Conservation (phyloP, 768 basidiomycete genomes). For the Termitomyces sp. region DNA sequence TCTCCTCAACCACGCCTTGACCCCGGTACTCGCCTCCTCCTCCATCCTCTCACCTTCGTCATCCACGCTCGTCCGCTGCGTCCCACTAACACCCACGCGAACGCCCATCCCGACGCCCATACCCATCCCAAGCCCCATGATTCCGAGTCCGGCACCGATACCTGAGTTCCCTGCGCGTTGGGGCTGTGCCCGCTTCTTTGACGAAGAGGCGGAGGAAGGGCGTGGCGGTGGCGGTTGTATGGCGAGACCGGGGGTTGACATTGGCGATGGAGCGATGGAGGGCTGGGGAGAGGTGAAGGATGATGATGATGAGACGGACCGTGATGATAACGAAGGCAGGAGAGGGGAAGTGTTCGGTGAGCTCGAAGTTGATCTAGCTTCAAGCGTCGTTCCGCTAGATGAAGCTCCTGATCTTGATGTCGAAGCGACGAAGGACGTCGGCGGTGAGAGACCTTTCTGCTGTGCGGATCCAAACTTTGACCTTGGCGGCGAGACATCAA, state of each 20-base stretch:
- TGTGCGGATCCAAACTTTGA: conserved; percentile 4
- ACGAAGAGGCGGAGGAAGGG: background rate
- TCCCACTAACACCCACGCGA: conserved; percentile 17
- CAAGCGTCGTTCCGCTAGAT: background rate
- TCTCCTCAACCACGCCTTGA: conserved; percentile 23
- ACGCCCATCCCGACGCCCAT: conserved; percentile 24
- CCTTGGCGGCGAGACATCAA: conserved; percentile 2
- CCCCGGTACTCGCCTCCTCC: conserved; percentile 7
- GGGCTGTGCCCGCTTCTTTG: background rate
- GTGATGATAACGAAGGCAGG: background rate
- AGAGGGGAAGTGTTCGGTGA: background rate
- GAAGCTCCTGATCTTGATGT: background rate
- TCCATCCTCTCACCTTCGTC: background rate
- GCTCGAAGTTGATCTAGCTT: background rate
- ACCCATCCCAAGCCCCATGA: conserved; percentile 24
- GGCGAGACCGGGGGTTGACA: background rate
- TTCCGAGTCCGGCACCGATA: conserved; percentile 12
- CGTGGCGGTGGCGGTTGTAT: background rate
- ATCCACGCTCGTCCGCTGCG: background rate
- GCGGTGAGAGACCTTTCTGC: background rate
- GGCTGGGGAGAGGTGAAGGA: background rate
- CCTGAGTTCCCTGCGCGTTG: background rate
- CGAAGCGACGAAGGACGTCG: background rate
- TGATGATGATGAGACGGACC: background rate
- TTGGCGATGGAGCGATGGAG: background rate